phyloP scores from a whole-genome alignment of 176 grass and related monocot species.

The Phoenix roebelenii region DNA sequence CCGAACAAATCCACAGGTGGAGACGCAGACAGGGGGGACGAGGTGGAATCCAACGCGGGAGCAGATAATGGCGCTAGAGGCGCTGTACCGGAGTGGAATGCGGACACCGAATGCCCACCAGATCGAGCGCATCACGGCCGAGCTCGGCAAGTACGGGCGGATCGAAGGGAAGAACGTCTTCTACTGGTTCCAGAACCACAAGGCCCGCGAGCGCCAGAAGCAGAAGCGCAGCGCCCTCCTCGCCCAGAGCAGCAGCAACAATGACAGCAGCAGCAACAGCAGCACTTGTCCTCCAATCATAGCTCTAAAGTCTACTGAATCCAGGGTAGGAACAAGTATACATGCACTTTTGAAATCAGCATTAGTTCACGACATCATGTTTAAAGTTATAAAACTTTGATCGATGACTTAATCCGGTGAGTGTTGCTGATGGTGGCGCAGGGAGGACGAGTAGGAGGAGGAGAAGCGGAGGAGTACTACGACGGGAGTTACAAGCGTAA shows the following conservation, averaged over 20 bases:
- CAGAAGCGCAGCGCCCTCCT: conserved; percentile 84
- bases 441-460: conserved; percentile 11
- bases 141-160: conserved; percentile 62
- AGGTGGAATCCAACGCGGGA: conserved; percentile 82
- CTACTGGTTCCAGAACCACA: conserved; percentile 99
- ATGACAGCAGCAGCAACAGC: too few relatives aligned
- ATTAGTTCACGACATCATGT: too few relatives aligned
- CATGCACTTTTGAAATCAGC: too few relatives aligned
- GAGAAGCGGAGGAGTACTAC: conserved; percentile 1
- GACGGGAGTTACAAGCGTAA: conserved; percentile 40
- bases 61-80: conserved; percentile 84
- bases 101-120: conserved; percentile 67
- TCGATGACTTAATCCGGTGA: too few relatives aligned
- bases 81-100: conserved; percentile 72
- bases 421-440: background rate
- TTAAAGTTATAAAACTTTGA: too few relatives aligned
- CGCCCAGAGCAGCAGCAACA: conserved; percentile 17
- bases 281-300: too few relatives aligned
- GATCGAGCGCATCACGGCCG: conserved; percentile 78
- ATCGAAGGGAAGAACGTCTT: conserved; percentile 97
- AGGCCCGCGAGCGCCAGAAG: conserved; percentile 89
- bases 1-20: conserved; percentile 15
- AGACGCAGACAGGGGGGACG: conserved; percentile 43
- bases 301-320: too few relatives aligned
- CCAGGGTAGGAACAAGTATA: too few relatives aligned